A percentile compares a stretch with the other conserved stretches of the same genome.
These are phyloP conservation scores for Calonectria pauciramosa DNA, from an alignment of 2,329 filamentous ascomycete genomes.

Conservation along the genomic window DNA sequence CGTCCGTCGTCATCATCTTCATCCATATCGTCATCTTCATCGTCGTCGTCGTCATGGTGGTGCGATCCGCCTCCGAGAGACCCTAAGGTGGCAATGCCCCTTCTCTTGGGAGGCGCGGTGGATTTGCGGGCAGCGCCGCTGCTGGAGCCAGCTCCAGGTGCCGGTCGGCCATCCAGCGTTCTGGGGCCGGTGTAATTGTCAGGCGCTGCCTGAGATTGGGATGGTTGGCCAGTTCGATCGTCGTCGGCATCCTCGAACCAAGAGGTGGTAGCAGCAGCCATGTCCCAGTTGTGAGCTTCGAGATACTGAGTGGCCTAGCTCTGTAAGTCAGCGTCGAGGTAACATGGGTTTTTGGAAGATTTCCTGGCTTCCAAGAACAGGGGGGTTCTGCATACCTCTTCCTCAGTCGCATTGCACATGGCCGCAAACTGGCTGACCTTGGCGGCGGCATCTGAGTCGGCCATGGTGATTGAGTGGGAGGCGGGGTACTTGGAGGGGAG, in stretches of 20 bases:
- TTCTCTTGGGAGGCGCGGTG: slow-evolving; percentile 63
- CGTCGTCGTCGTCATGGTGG: slow-evolving; percentile 68
- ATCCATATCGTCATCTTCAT: slow-evolving; percentile 70
- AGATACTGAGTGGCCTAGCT: slow-evolving; percentile 77
- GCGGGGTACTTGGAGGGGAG: slow-evolving; percentile 38
- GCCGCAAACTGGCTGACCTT: slow-evolving; percentile 47
- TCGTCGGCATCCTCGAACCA: slow-evolving; percentile 68
- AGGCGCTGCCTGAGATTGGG: slow-evolving; percentile 20
- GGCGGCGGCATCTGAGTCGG: slow-evolving; percentile 43
- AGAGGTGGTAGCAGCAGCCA: slow-evolving; percentile 72
- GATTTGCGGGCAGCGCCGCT: slow-evolving; percentile 53
- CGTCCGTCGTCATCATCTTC: slow-evolving; percentile 69
- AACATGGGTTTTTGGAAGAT: background rate
- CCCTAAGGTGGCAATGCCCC: slow-evolving; percentile 72
- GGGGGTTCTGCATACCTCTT: slow-evolving; percentile 40
- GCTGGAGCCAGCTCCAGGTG: slow-evolving; percentile 56
- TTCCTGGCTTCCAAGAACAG: background rate
- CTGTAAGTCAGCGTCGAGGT: slow-evolving; percentile 21
- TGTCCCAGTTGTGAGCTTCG: slow-evolving; percentile 74
- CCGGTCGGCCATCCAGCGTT: slow-evolving; percentile 74
- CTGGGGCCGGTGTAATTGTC: slow-evolving; percentile 71
- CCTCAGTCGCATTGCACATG: slow-evolving; percentile 44
- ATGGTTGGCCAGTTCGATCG: slow-evolving; percentile 62
- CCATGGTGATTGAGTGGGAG: slow-evolving; percentile 45
- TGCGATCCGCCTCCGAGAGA: slow-evolving; percentile 65